phyloP scores from a whole-genome alignment of 2,329 filamentous ascomycete genomes.

The Celoporthe dispersa region DNA sequence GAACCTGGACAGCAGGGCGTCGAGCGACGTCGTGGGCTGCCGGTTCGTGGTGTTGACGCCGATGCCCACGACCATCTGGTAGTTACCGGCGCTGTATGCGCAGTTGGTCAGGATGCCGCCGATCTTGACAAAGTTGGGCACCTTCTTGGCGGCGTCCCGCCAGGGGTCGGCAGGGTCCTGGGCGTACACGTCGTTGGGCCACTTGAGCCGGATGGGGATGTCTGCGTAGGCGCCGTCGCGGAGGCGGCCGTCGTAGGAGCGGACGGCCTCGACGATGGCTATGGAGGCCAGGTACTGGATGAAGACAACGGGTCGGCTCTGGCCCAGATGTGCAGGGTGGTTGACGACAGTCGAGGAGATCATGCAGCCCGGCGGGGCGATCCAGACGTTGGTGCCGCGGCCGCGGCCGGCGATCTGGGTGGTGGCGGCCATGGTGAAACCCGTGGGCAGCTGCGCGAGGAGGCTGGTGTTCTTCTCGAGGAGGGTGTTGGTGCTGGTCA shows the following conservation, averaged over 20 bases:
- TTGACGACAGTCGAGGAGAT: constrained; percentile 89
- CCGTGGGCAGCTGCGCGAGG: constrained; percentile 75
- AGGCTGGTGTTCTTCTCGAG: constrained; percentile 89
- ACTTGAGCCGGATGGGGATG: constrained; percentile 86
- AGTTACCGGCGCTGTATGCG: constrained; percentile 74
- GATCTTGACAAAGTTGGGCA: constrained; percentile 78
- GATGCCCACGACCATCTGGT: constrained; percentile 84
- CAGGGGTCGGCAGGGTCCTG: constrained; percentile 58
- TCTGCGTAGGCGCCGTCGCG: constrained; percentile 58
- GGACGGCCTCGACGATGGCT: constrained; percentile 82
- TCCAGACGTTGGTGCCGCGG: constrained; percentile 91
- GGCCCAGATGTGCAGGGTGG: constrained; percentile 74
- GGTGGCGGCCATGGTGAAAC: constrained; percentile 87
- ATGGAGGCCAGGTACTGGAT: constrained; percentile 91
- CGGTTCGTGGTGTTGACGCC: constrained; percentile 86
- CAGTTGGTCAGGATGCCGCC: constrained; percentile 93
- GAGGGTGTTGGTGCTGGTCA: constrained; percentile 92
- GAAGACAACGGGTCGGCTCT: constrained; percentile 82
- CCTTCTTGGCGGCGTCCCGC: constrained; percentile 2
- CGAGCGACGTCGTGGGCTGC: constrained; percentile 84
- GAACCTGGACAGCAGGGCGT: constrained; percentile 64
- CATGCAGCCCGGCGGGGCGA: constrained; percentile 82
- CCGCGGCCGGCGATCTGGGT: constrained; percentile 88
- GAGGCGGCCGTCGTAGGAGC: constrained; percentile 65
- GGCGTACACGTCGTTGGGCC: constrained; percentile 92